Conservation (phyloP, 2,329 filamentous ascomycete species). For the Xylariaceae sp. region DNA sequence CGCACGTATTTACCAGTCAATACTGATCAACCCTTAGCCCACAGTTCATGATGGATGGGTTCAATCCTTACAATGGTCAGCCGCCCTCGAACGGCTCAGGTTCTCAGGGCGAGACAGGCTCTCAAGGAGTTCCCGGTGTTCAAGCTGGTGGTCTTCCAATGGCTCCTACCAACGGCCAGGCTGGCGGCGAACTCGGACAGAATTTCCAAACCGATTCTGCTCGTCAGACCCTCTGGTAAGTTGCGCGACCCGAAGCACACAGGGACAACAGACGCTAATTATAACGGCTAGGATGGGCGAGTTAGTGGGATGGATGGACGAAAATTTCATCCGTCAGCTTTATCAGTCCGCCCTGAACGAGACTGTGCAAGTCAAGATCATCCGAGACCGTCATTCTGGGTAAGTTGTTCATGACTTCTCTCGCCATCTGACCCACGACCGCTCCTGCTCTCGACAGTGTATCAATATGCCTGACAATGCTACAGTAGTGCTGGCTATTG, state of each 20-base stretch:
- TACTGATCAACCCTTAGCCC: neutral
- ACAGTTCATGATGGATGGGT: slow-evolving; percentile 30
- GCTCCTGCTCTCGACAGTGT: too few relatives aligned
- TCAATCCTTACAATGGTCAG: slow-evolving; percentile 34
- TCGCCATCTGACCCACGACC: neutral
- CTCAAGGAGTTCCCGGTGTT: slow-evolving; percentile 30
- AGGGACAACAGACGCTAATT: slow-evolving; percentile 6
- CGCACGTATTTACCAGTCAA: neutral
- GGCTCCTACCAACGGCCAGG: slow-evolving; percentile 32
- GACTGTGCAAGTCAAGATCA: slow-evolving; percentile 98
- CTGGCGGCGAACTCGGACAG: slow-evolving; percentile 30
- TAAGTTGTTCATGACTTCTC: slow-evolving; percentile 36
- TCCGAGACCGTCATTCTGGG: slow-evolving; percentile 98
- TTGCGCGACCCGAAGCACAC: neutral
- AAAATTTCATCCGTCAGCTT: slow-evolving; percentile 95
- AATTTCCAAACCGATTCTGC: slow-evolving; percentile 41
- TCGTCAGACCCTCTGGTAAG: slow-evolving; percentile 55
- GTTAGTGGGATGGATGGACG: slow-evolving; percentile 98
- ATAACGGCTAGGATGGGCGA: slow-evolving; percentile 83
- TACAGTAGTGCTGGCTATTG: slow-evolving; percentile 93
- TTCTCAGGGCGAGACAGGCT: slow-evolving; percentile 34
- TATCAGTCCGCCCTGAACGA: slow-evolving; percentile 87
- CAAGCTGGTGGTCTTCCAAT: slow-evolving; percentile 26
- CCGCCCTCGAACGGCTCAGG: slow-evolving; percentile 35
- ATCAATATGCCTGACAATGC: neutral